Evolutionary conservation across 176 grass and related monocot genomes (phyloP), one percentile per base, ranked within the genome.

Genomic region (Areca catechu): DNA sequence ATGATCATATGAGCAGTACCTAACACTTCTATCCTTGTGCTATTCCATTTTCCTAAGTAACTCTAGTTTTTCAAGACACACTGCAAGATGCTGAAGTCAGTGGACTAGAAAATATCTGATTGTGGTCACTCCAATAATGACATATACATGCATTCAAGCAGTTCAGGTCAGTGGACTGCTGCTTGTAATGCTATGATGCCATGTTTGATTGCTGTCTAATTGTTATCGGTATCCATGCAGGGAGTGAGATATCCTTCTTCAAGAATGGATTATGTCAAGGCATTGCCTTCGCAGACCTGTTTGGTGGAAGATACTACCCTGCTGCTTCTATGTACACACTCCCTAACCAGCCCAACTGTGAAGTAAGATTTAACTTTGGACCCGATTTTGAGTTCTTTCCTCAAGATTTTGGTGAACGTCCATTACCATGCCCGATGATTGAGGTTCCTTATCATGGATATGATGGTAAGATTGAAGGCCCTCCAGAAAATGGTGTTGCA

Each of bases 211-310:
- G 30, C 30, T 37, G 30, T 37, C 30, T 37, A 37, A 37, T 37
- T 37, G 30, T 9, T 37, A 34, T 27, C 25, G 28, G 25, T 47
- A 64, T 34, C 59, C 51, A 58, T 82, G 58, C 76, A 98, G 84
- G 73, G 52, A 98, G 93, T 54, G 81, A 88, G 73, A 92, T 98
- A 73, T 77, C 79, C 28, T 98, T 80, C 76, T 92, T 85, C 81
- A 98, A 83, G 62, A 98, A 98, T n/a, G 84, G 84, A 29, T 68
- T 63, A 53, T 89, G 72, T 54, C 81, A 92, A 62, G 93, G 93
- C 56, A 77, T 67, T 25, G 84, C 87, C 19, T 98, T 98, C 57
- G 65, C 72, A 25, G 78, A 98, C 37, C 61, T 98, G 66, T 86
- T 86, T 72, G 93, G 88, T 53, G 87, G 84, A 27, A 70, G 88